A percentile compares a stretch with the other conserved stretches of the same genome.
Evolutionary conservation across 2,329 filamentous ascomycete genomes (phyloP).

Genomic region (Colletotrichum coccodes): DNA sequence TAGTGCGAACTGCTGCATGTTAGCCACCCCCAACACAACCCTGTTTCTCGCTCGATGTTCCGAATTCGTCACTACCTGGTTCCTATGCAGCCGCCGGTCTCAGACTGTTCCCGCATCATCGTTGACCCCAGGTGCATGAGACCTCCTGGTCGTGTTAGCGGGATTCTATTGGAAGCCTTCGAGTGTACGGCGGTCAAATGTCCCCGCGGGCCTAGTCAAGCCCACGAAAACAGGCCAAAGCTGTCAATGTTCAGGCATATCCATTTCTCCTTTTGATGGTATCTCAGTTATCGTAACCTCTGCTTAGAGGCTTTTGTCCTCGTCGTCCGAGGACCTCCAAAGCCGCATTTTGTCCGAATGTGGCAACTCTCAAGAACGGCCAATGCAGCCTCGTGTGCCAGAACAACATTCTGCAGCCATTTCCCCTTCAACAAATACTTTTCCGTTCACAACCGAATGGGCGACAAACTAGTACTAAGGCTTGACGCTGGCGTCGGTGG

Average conservation of each 20-base stretch:
- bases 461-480: slow-evolving; percentile 17
- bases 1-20: not conserved
- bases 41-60: not conserved
- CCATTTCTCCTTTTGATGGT: slow-evolving; percentile 32
- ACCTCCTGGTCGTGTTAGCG: not conserved
- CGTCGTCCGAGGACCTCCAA: slow-evolving; percentile 1
- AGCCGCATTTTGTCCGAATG: slow-evolving; percentile 9
- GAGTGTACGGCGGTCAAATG: not conserved
- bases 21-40: slow-evolving; percentile 13
- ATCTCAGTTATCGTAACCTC: slow-evolving; percentile 30
- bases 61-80: not conserved
- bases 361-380: slow-evolving; percentile 4
- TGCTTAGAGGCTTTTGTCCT: slow-evolving; percentile 4
- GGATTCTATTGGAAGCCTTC: not conserved
- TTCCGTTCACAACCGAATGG: not conserved
- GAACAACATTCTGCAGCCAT: not conserved
- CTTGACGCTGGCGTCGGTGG: slow-evolving; percentile 44
- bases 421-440: not conserved
- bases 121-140: not conserved
- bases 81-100: not conserved
- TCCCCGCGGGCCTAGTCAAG: not conserved
- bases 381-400: not conserved
- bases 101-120: not conserved
- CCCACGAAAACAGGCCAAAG: not conserved
- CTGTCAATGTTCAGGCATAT: slow-evolving; percentile 1